Conservation (phyloP, 208 protist species). For the Endotrypanum monterogeii region DNA sequence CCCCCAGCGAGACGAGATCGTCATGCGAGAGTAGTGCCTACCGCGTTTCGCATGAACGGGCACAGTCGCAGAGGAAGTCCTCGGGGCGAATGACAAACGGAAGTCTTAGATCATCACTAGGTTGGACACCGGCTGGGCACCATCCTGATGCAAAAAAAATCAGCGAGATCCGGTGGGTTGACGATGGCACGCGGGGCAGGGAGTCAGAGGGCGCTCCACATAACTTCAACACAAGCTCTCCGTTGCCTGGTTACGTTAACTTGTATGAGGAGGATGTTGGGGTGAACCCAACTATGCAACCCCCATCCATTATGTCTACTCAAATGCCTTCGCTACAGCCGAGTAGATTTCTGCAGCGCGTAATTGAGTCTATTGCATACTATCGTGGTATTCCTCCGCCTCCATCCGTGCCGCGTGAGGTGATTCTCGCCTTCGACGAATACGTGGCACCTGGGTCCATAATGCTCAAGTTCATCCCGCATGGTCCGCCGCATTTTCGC, state of each 20-base stretch:
- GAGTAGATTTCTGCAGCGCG: constrained; percentile 41
- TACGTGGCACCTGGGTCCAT: constrained; percentile 46
- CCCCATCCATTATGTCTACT: neutral
- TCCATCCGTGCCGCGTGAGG: constrained; percentile 45
- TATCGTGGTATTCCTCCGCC: constrained; percentile 41
- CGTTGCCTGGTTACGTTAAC: neutral
- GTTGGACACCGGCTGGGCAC: neutral
- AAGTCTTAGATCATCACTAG: neutral
- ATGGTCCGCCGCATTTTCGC: constrained; percentile 54
- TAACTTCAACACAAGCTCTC: neutral
- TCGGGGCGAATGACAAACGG: neutral
- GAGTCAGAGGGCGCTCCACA: neutral
- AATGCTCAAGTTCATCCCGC: constrained; percentile 59
- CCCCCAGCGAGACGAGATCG: neutral
- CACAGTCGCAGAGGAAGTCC: neutral
- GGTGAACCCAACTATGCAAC: neutral
- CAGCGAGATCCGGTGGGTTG: constrained; percentile 14
- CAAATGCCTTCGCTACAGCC: constrained; percentile 29
- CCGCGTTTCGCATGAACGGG: neutral
- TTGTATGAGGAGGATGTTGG: neutral
- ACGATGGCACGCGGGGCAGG: neutral
- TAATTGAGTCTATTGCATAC: constrained; percentile 48
- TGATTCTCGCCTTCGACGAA: constrained; percentile 73
- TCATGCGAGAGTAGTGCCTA: neutral
- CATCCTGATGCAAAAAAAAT: neutral